Conservation (phyloP, 1,139 yeast genomes). For the Zhuliangozyma parablackwelliae region DNA sequence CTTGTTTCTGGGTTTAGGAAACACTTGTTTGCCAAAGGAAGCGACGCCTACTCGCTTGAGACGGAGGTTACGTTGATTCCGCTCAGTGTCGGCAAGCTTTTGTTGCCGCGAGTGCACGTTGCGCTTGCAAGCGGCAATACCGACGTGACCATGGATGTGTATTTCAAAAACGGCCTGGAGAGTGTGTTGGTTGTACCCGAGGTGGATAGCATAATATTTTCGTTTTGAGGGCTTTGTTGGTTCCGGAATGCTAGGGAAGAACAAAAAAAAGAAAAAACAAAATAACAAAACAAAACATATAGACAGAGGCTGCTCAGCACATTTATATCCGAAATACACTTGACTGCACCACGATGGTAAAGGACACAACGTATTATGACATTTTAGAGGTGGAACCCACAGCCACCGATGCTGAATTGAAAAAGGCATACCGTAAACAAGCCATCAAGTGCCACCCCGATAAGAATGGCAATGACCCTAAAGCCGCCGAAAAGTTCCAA, state of each 20-base stretch:
- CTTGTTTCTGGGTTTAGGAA: constrained; percentile 60
- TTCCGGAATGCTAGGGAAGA: too few species aligned
- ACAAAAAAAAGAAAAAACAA: too few species aligned
- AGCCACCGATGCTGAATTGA: constrained; percentile 80
- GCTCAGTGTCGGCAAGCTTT: constrained; percentile 66
- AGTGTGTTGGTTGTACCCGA: constrained; percentile 72
- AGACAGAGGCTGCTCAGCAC: not conserved
- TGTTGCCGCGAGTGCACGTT: constrained; percentile 62
- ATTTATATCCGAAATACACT: not conserved
- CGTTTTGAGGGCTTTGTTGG: constrained; percentile 30
- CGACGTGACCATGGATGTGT: constrained; percentile 47
- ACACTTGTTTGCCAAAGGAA: constrained; percentile 35
- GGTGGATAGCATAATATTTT: constrained; percentile 54
- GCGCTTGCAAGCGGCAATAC: constrained; percentile 22
- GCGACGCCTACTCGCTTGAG: constrained; percentile 11
- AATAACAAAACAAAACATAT: too few species aligned
- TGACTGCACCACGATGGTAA: constrained; percentile 57
- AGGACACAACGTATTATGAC: constrained; percentile 88
- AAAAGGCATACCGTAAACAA: constrained; percentile 89
- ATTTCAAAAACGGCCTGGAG: constrained; percentile 64
- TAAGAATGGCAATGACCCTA: constrained; percentile 72
- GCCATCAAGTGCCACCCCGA: constrained; percentile 96
- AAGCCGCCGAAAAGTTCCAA: constrained; percentile 92
- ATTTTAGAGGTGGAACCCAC: constrained; percentile 71
- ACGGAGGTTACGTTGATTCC: constrained; percentile 60